Base-by-base conservation (phyloP, 139 green algal species). In the Coelastrella sp. region DNA sequence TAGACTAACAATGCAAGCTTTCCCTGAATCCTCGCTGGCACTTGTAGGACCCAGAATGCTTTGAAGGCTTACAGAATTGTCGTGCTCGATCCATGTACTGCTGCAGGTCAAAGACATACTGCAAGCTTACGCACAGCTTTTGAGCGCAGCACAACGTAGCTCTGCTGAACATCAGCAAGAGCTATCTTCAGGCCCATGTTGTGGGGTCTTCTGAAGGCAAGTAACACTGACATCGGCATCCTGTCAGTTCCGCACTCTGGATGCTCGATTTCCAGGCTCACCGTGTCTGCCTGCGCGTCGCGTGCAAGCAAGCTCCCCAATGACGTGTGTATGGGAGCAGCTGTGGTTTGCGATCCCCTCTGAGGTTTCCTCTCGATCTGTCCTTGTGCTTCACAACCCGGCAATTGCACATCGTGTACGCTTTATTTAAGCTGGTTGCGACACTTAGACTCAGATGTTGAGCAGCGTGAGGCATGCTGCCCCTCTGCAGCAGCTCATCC, bases 381-480 rank as follows among this genome's bases (percentile, higher is more conserved):
- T 7, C 13, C 32, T 3, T 80, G 7, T 20, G 14, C 22, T 57
- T 16, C 19, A 23, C 3, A 32, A 47, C 13, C 19, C 16, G 73
- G 23, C 73, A 23, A 47, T 19, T 32, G 73, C 19, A 23, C 19
- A 7, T 78, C 73, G 23, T 16, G 7, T 78, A 7, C 20, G 73
- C 7, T 13, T 78, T 78, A 32, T 20, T 20, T 20, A 14, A 71
- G 4, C 16, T 71, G 16, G 13, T 20, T 7, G 11, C 13, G 64
- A 14, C 64, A 20, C 16, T 20, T 14, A 76, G 14, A 2, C 17
- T 76, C 16, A 54, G 60, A 87, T 88, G 85, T 73, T 90, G 19
- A 22, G 22, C 59, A 71, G 85, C 85, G 57, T 90, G 10, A 59
- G 85, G 74, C 85, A 74, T 22, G 73, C n/a, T 22, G 64, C 85